A percentile compares a stretch with the other conserved stretches of the same genome.
Conservation (phyloP, 768 basidiomycete genomes). For the Tricholoma flavovirens region DNA sequence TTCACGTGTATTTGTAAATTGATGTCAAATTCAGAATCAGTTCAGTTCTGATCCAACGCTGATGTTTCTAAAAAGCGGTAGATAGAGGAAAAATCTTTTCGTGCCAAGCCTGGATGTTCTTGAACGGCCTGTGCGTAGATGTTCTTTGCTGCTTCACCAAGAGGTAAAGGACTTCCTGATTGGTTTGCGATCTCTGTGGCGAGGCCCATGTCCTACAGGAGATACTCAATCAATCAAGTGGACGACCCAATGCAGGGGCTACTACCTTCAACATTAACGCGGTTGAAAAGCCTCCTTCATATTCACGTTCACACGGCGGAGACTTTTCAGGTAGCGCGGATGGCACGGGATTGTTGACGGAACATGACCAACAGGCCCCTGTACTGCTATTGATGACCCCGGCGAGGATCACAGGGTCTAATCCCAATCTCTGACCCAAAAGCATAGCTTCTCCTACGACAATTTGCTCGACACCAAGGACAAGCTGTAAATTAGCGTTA, state of each 20-base stretch:
- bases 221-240: constrained; percentile 2
- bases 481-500: constrained; percentile 35
- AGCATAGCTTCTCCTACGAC: constrained; percentile 90
- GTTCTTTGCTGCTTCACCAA: constrained; percentile 58
- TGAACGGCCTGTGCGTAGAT: constrained; percentile 56
- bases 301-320: constrained; percentile 79
- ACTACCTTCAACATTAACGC: constrained; percentile 76
- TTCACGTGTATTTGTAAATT: no score
- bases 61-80: constrained; percentile 53
- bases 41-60: constrained; percentile 10
- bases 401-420: constrained; percentile 71
- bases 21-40: no score
- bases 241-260: constrained; percentile 2
- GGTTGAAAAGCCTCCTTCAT: constrained; percentile 83
- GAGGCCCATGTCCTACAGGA: constrained; percentile 73
- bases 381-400: constrained; percentile 83
- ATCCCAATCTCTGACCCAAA: constrained; percentile 74
- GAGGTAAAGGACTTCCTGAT: constrained; percentile 47
- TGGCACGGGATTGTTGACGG: constrained; percentile 85
- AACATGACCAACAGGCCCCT: constrained; percentile 78
- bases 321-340: constrained; percentile 62
- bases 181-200: constrained; percentile 58
- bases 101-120: constrained; percentile 52
- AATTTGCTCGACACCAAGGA: constrained; percentile 76
- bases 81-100: constrained; percentile 78